Base-by-base conservation (phyloP, 805 yeast species). In the Yarrowia divulgata region DNA sequence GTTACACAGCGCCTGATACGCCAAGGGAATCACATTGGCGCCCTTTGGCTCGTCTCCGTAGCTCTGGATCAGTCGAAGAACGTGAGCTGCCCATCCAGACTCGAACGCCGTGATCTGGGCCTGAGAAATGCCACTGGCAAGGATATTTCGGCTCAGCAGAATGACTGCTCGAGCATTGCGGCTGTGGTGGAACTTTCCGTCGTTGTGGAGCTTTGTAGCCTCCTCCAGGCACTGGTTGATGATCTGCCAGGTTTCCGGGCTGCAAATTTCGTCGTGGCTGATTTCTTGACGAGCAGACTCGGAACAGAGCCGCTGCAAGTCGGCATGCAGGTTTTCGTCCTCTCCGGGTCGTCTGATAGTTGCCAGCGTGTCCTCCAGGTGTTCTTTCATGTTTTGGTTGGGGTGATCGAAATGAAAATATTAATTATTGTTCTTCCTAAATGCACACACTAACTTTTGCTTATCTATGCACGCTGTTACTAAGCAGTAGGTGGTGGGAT, bases 151-250 rank as follows among this genome's bases (percentile, higher is more conserved):
- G 14, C 57, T 49, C 48, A 63, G 14, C 3, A 63, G n/a, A 7
- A 63, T 12, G 12, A 49, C 48, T 7, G 68, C 68, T 16, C 68
- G 55, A 3, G 57, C 46, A 48, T 63, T 63, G 55, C 68, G 68
- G n/a, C 57, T 49, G 39, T 63, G 68, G 57, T 29, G 39, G 12
- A 39, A 63, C 29, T 63, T 60, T 3, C 52, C 68, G 29, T 23
- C 29, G 2, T 9, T 23, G 8, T 63, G 55, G n/a, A 63, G 57
- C 16, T 5, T n/a, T 16, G 39, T 63, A 8, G 57, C 45, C 12
- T 63, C 48, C 13, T 48, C 34, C 14, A 63, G 45, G 13, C 55
- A 48, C 32, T 23, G n/a, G 39, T 48, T 63, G 35, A 63, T 32
- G 12, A n/a, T 14, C 7, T 10, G 35, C 68, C 68, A 63, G 3